These are phyloP conservation scores for Aspergillus pseudoglaucus DNA, from an alignment of 2,329 filamentous ascomycete species.

Conservation along the genomic window DNA sequence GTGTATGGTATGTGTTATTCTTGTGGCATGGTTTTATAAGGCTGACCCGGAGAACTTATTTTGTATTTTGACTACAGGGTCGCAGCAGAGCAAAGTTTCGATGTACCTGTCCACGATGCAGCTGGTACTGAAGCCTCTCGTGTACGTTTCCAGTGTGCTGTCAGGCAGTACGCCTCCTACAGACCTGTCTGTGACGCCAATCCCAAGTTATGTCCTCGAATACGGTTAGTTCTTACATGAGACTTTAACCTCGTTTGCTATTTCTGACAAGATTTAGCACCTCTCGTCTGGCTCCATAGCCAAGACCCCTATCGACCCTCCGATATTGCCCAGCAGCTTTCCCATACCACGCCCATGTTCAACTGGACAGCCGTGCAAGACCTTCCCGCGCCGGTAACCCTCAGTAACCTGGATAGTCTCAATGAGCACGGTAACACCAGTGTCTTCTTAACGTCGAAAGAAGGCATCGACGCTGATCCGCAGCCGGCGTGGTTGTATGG, in stretches of 20 bases:
- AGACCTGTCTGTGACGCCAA: slow-evolving; percentile 10
- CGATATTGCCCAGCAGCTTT: slow-evolving; percentile 42
- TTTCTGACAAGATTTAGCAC: slow-evolving; percentile 33
- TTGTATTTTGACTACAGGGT: too few relatives aligned
- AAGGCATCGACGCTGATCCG: slow-evolving; percentile 39
- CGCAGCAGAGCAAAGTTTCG: too few relatives aligned
- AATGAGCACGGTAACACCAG: slow-evolving; percentile 41
- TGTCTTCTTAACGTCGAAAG: slow-evolving; percentile 45
- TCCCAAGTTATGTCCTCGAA: slow-evolving; percentile 41
- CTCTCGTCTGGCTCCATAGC: slow-evolving; percentile 46
- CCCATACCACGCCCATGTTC: slow-evolving; percentile 41
- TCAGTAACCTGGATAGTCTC: slow-evolving; percentile 44
- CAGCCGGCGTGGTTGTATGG: slow-evolving; percentile 47
- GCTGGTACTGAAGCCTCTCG: background rate
- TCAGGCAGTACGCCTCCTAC: background rate
- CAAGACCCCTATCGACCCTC: slow-evolving; percentile 46
- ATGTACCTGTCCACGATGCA: too few relatives aligned
- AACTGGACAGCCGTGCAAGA: slow-evolving; percentile 36
- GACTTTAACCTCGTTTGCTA: background rate
- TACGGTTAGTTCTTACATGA: slow-evolving; percentile 32
- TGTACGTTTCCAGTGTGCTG: background rate
- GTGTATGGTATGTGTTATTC: too few relatives aligned
- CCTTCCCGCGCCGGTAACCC: slow-evolving; percentile 35
- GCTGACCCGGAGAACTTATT: too few relatives aligned
- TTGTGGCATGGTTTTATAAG: too few relatives aligned